These are phyloP conservation scores for Begonia peltatifolia DNA, from an alignment of 306 rosid genomes.

Conservation along the genomic window DNA sequence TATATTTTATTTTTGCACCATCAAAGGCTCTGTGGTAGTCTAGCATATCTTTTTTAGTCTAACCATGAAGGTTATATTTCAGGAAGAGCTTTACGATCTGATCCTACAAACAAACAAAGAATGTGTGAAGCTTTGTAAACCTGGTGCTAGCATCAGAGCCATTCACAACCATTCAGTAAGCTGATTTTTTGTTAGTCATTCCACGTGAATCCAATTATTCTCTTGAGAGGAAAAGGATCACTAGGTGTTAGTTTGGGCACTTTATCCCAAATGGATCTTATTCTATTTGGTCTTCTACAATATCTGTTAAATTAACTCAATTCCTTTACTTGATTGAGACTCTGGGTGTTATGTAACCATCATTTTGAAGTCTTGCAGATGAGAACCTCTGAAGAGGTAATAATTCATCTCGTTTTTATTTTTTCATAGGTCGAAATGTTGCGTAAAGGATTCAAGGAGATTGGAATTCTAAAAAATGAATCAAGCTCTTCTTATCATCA, in stretches of 20 bases:
- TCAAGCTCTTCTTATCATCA: constrained; percentile 50
- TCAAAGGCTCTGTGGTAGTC: too few relatives aligned
- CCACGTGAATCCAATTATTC: constrained; percentile 1
- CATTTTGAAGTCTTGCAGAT: constrained; percentile 2
- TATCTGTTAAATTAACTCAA: too few relatives aligned
- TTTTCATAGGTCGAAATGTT: constrained; percentile 60
- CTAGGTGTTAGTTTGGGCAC: too few relatives aligned
- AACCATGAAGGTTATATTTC: constrained; percentile 13
- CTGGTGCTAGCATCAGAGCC: constrained; percentile 59
- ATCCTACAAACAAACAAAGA: constrained; percentile 63
- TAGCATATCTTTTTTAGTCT: too few relatives aligned
- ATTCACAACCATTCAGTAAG: constrained; percentile 78
- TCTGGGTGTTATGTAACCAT: constrained; percentile 4
- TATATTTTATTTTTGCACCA: too few relatives aligned
- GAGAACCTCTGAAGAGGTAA: constrained; percentile 3
- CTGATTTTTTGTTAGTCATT: not conserved
- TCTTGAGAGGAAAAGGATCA: too few relatives aligned
- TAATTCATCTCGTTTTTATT: constrained; percentile 10
- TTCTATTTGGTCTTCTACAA: too few relatives aligned
- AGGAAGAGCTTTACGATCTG: constrained; percentile 88
- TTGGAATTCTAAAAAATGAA: constrained; percentile 50
- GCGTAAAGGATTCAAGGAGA: constrained; percentile 62
- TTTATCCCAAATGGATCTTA: too few relatives aligned
- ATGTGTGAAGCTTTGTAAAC: constrained; percentile 77
- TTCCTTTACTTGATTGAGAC: too few relatives aligned